These are phyloP conservation scores for Omphalotus guepiniiformis DNA, from an alignment of 768 basidiomycete genomes.

Conservation along the genomic window DNA sequence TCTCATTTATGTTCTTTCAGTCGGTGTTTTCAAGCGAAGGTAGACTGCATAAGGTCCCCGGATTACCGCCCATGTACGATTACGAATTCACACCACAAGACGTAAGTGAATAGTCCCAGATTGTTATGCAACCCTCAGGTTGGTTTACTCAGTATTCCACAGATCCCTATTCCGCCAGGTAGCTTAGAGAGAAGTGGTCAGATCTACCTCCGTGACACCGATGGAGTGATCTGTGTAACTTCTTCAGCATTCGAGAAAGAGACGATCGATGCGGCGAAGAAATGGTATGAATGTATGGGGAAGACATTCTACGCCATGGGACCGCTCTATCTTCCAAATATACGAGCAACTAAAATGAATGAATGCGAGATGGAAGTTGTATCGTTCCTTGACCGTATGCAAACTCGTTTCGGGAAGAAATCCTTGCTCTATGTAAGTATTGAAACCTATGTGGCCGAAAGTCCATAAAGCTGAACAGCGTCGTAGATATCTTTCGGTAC, in stretches of 20 bases:
- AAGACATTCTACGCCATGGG: neutral
- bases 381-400: neutral
- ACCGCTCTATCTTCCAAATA: neutral
- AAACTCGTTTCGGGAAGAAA: neutral
- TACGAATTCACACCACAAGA: conserved; percentile 4
- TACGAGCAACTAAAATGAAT: neutral
- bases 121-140: too few species aligned
- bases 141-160: too few species aligned
- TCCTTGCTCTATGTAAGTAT: neutral
- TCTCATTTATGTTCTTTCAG: neutral
- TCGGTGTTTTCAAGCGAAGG: neutral
- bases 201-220: neutral
- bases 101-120: too few species aligned
- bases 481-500: neutral
- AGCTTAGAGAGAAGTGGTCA: neutral
- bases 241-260: neutral
- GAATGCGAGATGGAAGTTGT: neutral
- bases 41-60: neutral
- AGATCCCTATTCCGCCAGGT: too few species aligned
- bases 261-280: neutral
- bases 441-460: too few species aligned
- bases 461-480: neutral
- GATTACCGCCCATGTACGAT: neutral
- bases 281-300: neutral
- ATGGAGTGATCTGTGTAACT: neutral